Evolutionary conservation across 495 filamentous ascomycete species (phyloP).

Genomic region (Penicillium ochrochloron): DNA sequence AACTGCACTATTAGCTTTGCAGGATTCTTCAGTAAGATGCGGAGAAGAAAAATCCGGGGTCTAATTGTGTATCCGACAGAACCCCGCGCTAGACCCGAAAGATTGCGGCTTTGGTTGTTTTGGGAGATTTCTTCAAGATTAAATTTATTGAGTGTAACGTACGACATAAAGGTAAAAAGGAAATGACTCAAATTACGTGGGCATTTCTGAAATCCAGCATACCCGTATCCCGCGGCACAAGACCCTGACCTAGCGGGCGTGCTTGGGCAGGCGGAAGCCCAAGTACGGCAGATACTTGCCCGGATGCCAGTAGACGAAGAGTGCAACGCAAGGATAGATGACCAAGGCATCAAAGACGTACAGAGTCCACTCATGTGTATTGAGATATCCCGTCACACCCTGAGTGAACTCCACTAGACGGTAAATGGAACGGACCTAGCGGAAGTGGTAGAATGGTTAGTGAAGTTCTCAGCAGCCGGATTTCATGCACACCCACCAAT

Average conservation of each 20-base stretch:
- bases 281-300: slow-evolving; percentile 50
- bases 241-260: slow-evolving; percentile 1
- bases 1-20: neutral
- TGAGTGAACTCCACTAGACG: slow-evolving; percentile 65
- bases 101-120: neutral
- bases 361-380: slow-evolving; percentile 60
- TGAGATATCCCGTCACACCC: slow-evolving; percentile 55
- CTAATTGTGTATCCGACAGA: neutral
- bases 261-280: slow-evolving; percentile 33
- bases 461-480: neutral
- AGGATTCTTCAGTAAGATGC: neutral
- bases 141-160: neutral
- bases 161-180: neutral
- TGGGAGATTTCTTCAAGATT: neutral
- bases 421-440: slow-evolving; percentile 61
- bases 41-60: neutral
- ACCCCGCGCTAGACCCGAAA: neutral
- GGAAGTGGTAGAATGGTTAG: neutral
- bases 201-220: neutral
- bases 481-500: slow-evolving; percentile 42
- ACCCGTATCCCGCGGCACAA: neutral
- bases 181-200: neutral
- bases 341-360: slow-evolving; percentile 65
- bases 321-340: slow-evolving; percentile 57
- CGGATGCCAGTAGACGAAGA: slow-evolving; percentile 56